Conservation (phyloP, 148 eudicot species). For the Diospyros lotus region DNA sequence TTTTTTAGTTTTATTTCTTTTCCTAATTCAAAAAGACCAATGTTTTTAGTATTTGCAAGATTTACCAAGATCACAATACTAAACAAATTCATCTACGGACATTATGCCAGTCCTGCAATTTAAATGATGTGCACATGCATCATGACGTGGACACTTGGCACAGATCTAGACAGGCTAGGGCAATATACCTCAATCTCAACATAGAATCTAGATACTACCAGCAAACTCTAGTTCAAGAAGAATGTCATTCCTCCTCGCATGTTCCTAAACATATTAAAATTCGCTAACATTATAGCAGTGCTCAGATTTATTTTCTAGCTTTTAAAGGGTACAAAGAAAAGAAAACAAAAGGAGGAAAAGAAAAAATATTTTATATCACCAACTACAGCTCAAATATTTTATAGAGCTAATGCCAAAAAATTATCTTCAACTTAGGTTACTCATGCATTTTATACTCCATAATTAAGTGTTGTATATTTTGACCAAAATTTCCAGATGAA, state of each 20-base stretch:
- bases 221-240: neutral
- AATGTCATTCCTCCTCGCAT: neutral
- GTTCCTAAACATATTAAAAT: neutral
- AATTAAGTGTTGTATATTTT: neutral
- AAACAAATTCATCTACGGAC: neutral
- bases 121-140: too few relatives aligned
- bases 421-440: neutral
- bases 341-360: too few relatives aligned
- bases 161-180: neutral
- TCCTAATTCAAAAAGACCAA: neutral
- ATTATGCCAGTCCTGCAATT: neutral
- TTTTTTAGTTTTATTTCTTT: neutral
- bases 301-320: neutral
- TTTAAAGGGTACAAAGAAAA: neutral
- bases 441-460: neutral
- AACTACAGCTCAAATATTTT: neutral
- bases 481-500: neutral
- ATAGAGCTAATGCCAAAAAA: neutral
- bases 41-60: neutral
- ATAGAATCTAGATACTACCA: neutral
- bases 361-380: neutral
- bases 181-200: neutral
- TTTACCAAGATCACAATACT: neutral
- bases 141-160: too few relatives aligned
- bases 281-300: neutral